These are phyloP conservation scores for Tylopilus subfusipes DNA, from an alignment of 768 basidiomycete genomes.

Conservation along the genomic window DNA sequence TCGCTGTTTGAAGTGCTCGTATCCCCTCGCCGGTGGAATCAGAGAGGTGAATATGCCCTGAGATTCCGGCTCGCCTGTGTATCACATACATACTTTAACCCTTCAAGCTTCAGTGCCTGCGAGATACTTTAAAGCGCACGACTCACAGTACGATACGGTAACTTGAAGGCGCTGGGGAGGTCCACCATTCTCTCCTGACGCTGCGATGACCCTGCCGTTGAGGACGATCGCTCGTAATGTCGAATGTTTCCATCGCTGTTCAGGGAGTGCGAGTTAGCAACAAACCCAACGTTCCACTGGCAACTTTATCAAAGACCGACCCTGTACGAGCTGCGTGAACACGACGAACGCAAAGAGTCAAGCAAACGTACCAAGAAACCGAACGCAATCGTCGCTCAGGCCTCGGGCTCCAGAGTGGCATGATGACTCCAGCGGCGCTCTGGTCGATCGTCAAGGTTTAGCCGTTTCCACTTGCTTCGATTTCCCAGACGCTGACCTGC, in stretches of 20 bases:
- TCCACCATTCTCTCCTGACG: too few relatives aligned
- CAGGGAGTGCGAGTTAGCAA: constrained; percentile 9
- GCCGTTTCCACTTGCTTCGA: constrained; percentile 65
- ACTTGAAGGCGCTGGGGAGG: too few relatives aligned
- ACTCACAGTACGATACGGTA: too few relatives aligned
- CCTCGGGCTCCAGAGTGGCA: constrained; percentile 99
- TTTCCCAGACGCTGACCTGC: constrained; percentile 89
- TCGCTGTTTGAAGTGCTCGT: too few relatives aligned
- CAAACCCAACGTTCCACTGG: constrained; percentile 12
- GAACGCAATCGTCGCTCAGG: constrained; percentile 87
- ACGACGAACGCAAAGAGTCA: neutral
- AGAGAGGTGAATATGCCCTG: too few relatives aligned
- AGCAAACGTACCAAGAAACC: constrained; percentile 65
- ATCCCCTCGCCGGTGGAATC: too few relatives aligned
- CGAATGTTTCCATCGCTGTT: constrained; percentile 91
- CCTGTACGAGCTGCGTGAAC: constrained; percentile 73
- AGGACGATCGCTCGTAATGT: constrained; percentile 94
- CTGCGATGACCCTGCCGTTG: too few relatives aligned
- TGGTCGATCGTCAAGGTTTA: constrained; percentile 84
- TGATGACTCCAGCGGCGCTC: constrained; percentile 86
- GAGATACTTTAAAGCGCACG: too few relatives aligned
- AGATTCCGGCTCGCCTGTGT: too few relatives aligned
- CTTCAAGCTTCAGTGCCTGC: too few relatives aligned
- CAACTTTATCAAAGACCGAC: too few relatives aligned
- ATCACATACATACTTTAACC: too few relatives aligned